A percentile compares a stretch with the other conserved stretches of the same genome.
phyloP scores from a whole-genome alignment of 345 rosid species.

The Pistacia integerrima region DNA sequence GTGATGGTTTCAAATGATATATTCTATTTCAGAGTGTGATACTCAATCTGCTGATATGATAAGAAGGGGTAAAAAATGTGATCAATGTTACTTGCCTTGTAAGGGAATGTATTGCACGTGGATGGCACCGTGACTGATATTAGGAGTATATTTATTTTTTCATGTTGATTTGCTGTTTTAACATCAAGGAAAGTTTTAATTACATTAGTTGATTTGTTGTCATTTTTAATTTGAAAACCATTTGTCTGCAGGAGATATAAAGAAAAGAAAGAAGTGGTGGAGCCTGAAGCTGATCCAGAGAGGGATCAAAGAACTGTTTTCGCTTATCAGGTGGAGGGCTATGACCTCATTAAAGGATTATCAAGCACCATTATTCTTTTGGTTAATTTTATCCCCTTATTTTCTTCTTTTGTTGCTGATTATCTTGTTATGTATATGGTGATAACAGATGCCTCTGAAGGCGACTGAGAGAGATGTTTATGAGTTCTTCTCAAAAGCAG shows the following conservation, averaged over 20 bases:
- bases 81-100: not conserved
- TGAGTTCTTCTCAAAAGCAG: conserved; percentile 92
- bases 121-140: not conserved
- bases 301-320: conserved; percentile 97
- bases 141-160: not conserved
- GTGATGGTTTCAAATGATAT: not conserved
- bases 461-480: conserved; percentile 91
- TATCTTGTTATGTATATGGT: conserved; percentile 19
- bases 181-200: not conserved
- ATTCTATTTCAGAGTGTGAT: not conserved
- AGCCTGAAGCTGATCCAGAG: conserved; percentile 94
- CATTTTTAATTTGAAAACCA: not conserved
- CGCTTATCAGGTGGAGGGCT: conserved; percentile 76
- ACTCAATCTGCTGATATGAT: not conserved
- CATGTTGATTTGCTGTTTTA: not conserved
- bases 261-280: conserved; percentile 77
- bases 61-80: not conserved
- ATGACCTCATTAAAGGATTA: not conserved
- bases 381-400: not conserved
- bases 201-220: not conserved
- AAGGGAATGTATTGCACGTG: not conserved
- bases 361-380: not conserved
- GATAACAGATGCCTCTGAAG: conserved; percentile 86
- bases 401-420: not conserved
- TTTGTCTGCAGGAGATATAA: conserved; percentile 57